Evolutionary conservation across 2,329 filamentous ascomycete genomes (phyloP).

Genomic region (Arthrobotrys sinensis): DNA sequence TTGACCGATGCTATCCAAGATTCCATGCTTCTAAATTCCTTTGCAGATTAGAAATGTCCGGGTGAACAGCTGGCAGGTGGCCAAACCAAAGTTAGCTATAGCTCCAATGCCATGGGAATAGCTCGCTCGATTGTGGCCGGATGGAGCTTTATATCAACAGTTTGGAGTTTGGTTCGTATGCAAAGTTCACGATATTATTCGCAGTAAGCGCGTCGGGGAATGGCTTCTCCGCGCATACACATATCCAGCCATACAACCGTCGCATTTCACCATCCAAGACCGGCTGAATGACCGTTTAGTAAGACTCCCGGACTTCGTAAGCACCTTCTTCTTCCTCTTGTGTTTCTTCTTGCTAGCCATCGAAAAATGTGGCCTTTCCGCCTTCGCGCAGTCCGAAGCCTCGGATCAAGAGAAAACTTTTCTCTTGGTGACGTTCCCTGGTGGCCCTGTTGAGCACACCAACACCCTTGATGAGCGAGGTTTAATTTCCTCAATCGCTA

Average conservation of each 20-base stretch:
- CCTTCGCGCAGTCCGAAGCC: slow-evolving; percentile 52
- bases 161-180: slow-evolving; percentile 20
- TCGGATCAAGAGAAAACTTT: slow-evolving; percentile 35
- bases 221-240: slow-evolving; percentile 31
- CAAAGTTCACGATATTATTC: slow-evolving; percentile 19
- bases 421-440: slow-evolving; percentile 30
- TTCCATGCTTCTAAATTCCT: slow-evolving; percentile 11
- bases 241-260: neutral
- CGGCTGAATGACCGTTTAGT: slow-evolving; percentile 11
- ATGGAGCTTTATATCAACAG: slow-evolving; percentile 46
- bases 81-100: slow-evolving; percentile 34
- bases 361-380: slow-evolving; percentile 53
- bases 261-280: slow-evolving; percentile 42
- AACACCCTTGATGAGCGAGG: slow-evolving; percentile 58
- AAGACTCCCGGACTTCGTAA: slow-evolving; percentile 23
- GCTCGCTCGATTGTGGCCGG: slow-evolving; percentile 38
- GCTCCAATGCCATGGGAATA: slow-evolving; percentile 20
- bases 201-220: slow-evolving; percentile 39
- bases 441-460: slow-evolving; percentile 34
- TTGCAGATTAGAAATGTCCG: neutral
- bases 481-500: slow-evolving; percentile 61
- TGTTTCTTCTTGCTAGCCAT: slow-evolving; percentile 27
- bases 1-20: slow-evolving; percentile 41
- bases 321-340: slow-evolving; percentile 57
- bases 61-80: slow-evolving; percentile 38